These are phyloP conservation scores for Globisporangium acanthophoron DNA, from an alignment of 352 stramenopile species.

Conservation along the genomic window DNA sequence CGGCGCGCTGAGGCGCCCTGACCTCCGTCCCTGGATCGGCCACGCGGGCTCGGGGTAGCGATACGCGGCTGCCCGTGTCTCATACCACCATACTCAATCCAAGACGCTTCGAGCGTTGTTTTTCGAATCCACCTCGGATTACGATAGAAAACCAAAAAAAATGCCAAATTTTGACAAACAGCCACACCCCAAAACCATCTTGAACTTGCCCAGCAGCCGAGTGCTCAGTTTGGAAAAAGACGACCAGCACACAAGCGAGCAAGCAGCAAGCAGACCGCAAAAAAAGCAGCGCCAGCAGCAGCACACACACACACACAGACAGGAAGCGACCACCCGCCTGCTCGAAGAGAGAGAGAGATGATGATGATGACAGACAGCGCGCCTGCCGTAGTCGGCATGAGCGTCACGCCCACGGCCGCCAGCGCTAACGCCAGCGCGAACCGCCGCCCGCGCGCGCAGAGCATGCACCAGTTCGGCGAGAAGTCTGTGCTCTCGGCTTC, in stretches of 20 bases:
- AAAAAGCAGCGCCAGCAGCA: constrained; percentile 1
- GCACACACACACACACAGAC: background rate
- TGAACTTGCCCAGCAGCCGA: constrained; percentile 20
- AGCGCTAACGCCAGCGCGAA: constrained; percentile 9
- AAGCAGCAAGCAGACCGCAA: background rate
- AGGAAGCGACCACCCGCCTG: background rate
- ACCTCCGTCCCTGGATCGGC: background rate
- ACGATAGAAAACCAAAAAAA: background rate
- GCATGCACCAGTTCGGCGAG: constrained; percentile 39
- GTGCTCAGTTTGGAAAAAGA: constrained; percentile 69
- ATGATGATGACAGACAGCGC: constrained; percentile 15
- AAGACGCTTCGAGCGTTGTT: background rate
- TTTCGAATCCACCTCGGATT: background rate
- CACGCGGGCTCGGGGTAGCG: background rate
- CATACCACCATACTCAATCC: background rate
- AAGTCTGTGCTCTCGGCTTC: background rate
- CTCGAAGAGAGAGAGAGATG: background rate
- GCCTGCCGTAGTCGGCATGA: background rate
- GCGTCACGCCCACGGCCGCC: constrained; percentile 9
- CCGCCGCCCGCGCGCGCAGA: constrained; percentile 43
- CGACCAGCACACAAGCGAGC: constrained; percentile 16
- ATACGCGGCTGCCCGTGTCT: background rate
- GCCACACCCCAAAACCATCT: constrained; percentile 9
- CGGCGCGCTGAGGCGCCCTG: background rate
- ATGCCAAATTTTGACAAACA: background rate